These are phyloP conservation scores for Mycena capillaripes DNA, from an alignment of 768 basidiomycete genomes.

Conservation along the genomic window DNA sequence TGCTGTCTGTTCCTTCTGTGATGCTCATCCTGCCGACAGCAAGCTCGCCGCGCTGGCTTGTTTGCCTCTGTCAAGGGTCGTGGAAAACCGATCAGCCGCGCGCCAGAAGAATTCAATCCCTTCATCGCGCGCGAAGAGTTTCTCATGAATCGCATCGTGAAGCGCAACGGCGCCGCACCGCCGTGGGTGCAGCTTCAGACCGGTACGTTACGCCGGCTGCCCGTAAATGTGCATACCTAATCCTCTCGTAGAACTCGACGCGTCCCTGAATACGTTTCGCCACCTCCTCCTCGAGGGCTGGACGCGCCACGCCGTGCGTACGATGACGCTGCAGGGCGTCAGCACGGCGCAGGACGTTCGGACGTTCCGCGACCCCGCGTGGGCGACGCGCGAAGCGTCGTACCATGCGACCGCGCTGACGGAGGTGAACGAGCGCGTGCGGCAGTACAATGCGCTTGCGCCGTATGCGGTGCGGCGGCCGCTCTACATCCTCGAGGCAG, in stretches of 20 bases:
- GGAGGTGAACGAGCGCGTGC: conserved; percentile 81
- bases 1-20: background rate
- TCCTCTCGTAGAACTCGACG: conserved; percentile 71
- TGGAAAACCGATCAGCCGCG: conserved; percentile 55
- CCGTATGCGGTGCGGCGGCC: conserved; percentile 82
- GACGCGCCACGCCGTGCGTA: conserved; percentile 81
- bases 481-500: conserved; percentile 67
- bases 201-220: conserved; percentile 54
- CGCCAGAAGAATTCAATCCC: conserved; percentile 61
- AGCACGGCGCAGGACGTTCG: conserved; percentile 43
- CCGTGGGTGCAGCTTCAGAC: conserved; percentile 90
- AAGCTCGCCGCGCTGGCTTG: conserved; percentile 74
- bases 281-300: conserved; percentile 75
- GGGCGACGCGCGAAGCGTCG: conserved; percentile 75
- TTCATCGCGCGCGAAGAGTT: conserved; percentile 84
- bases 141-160: conserved; percentile 88
- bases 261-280: conserved; percentile 72
- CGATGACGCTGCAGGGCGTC: conserved; percentile 54
- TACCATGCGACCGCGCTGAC: conserved; percentile 80
- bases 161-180: conserved; percentile 85
- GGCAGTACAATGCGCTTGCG: conserved; percentile 85
- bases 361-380: conserved; percentile 71
- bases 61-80: conserved; percentile 83
- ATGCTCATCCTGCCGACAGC: conserved; percentile 52
- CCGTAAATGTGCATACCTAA: background rate